Evolutionary conservation across 2,329 filamentous ascomycete genomes (phyloP), one percentile per base, ranked within the genome.

Genomic region (Colletotrichum tropicicola): DNA sequence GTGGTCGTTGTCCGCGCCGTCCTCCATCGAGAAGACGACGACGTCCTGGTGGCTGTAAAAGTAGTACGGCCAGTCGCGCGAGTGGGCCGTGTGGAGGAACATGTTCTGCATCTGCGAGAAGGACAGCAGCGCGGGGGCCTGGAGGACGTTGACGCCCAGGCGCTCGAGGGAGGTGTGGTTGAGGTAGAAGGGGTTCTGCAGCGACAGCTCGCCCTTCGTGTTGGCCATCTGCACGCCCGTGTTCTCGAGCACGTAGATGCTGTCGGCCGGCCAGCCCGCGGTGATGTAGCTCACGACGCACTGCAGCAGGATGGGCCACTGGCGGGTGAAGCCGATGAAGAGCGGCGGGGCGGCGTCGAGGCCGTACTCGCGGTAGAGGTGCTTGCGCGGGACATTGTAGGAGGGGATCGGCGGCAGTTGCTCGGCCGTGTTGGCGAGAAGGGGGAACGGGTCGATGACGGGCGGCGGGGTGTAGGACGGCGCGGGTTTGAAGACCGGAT

Each of bases 41-140:
- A 87, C 80, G 68, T 88, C 85, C 80, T 85, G 85, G 71, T 87
- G 85, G n/a, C 77, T 80, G 83, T 84, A 87, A 70, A 85, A 88
- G 71, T 85, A 88, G 68, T 82, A 78, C 0, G 75, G 74, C 79
- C 82, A 86, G 5, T 77, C 68, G 10, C 79, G 69, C 39, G 77
- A 70, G 52, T 84, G 77, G 0, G 83, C 80, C 3, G 82, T 75
- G 53, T 77, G 77, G 19, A 86, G 73, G 70, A 80, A 85, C 71
- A 82, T 85, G 68, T 87, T 88, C 60, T 87, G 84, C 32, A 87
- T 74, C 71, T 88, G 85, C 2, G 85, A 79, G 69, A 87, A 88
- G 49, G 73, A 83, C 54, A 87, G 75, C 6, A 87, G 76, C 3
- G 83, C 84, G 0, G 85, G 84, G 1, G 84, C 83, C 52, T 79